Evolutionary conservation across 805 yeast genomes (phyloP), one percentile per base, ranked within the genome.

Genomic region (Suhomyces kilbournensis): DNA sequence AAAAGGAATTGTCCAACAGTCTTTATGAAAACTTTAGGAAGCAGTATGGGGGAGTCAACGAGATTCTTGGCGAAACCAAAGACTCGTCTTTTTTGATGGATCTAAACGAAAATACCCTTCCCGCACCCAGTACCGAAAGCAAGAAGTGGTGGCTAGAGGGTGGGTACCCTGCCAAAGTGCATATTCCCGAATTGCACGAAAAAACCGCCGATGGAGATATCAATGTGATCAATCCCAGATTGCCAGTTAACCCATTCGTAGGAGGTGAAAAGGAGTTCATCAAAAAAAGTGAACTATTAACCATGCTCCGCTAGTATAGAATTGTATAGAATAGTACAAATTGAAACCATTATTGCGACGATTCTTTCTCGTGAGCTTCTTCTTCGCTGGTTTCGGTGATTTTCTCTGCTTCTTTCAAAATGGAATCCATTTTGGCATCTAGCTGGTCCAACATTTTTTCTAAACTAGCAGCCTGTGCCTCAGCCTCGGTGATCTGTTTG

Each of bases 101-200:
- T 49, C 65, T 65, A 39, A 64, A 64, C 23, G 69, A 66, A 45
- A 61, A 66, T 43, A 80, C 79, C 7, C 74, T 92, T 49, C 97
- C 97, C 4, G 89, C 97, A 1, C 99, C 99, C 14, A 86, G 96
- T 53, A 82, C 94, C 0, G 96, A 89, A 51, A 69, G 75, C 12
- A 72, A 78, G 20, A 89, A 90, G 67, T 94, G 99, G 99, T 94
- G 99, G 99, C 76, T 90, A 15, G 85, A 86, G 12, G 85, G 85
- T 9, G 93, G 94, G 0, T 77, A 79, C 53, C 80, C 85, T 10
- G 91, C 92, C 2, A 90, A 86, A 62, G 86, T 93, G 2, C 65
- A 65, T 7, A 75, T 88, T 8, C 68, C 72, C 4, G 79, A 79
- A 42, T 61, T 84, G 32, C 68, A 72, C 4, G 72, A 70, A 19